Percentiles rank a stretch among this genome's conserved stretches.
Evolutionary conservation across 2,329 filamentous ascomycete genomes (phyloP).

Genomic region (Bipolaris zeicola): DNA sequence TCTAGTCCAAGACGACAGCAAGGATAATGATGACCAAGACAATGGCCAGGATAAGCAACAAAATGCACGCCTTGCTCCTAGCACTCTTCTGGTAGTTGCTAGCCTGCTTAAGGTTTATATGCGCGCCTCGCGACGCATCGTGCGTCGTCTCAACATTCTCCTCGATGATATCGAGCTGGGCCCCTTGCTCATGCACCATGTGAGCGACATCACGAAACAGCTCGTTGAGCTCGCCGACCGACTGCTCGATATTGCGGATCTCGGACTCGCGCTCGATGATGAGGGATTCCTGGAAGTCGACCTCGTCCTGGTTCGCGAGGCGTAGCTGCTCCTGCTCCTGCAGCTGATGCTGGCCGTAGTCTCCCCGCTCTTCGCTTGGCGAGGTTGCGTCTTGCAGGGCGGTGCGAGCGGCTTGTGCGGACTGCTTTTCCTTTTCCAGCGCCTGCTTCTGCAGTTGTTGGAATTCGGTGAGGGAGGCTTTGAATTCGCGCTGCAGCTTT

Average conservation of each 20-base stretch:
- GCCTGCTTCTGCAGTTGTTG: constrained; percentile 88
- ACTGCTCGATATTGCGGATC: constrained; percentile 96
- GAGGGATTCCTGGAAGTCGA: constrained; percentile 94
- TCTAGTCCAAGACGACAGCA: constrained; percentile 77
- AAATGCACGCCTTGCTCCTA: constrained; percentile 89
- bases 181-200: constrained; percentile 93
- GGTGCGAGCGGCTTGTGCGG: constrained; percentile 79
- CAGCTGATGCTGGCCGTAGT: constrained; percentile 61
- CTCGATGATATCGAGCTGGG: constrained; percentile 82
- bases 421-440: constrained; percentile 89
- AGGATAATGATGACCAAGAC: constrained; percentile 89
- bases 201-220: constrained; percentile 97
- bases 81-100: constrained; percentile 94
- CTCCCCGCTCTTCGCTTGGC: constrained; percentile 51
- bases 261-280: constrained; percentile 97
- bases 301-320: constrained; percentile 88
- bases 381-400: constrained; percentile 68
- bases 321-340: constrained; percentile 72
- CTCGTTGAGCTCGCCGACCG: constrained; percentile 93
- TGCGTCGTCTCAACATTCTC: constrained; percentile 85
- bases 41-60: constrained; percentile 84
- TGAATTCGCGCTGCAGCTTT: constrained; percentile 93
- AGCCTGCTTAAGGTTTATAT: constrained; percentile 82
- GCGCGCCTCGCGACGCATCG: constrained; percentile 81
- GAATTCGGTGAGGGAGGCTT: constrained; percentile 85